Evolutionary conservation across 108 stramenopile species (phyloP), one percentile per base, ranked within the genome.

Genomic region (Mediolabrus comicus): DNA sequence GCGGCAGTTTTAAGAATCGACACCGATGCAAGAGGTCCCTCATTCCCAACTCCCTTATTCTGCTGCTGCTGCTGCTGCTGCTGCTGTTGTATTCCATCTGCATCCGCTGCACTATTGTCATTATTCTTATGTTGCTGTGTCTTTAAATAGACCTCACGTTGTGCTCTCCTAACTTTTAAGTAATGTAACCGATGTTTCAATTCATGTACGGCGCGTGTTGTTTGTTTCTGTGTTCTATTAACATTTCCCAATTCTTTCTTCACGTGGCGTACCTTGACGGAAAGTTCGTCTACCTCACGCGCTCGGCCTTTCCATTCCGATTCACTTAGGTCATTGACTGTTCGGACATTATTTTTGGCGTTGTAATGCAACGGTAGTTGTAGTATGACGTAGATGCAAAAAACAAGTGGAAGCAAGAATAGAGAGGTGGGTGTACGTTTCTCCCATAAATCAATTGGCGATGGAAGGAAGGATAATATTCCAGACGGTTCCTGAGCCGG

Each of bases 301-400:
- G 67, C 58, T 27, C 67, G 41, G 14, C 14, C 59, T 22, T 59
- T 22, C 72, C 64, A 65, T 39, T 74, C 57, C n/a, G 12, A 17
- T 19, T 33, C 26, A 22, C 34, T 62, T 0, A 62, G 62, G 16
- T 53, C 35, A 29, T 56, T 35, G 7, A 33, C 53, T 54, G 57
- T 26, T 17, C 34, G 31, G 26, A 61, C 34, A 6, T 60, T 53
- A 24, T 54, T 63, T 24, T 32, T 58, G 27, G 58, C 46, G 66
- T 75, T 68, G 60, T 62, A 68, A 49, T 75, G 61, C 1, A 75
- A 53, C 14, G 74, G 74, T 0, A 75, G 67, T 33, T 68, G 67
- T 6, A 75, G 54, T 43, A 75, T 14, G 22, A 68, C 31, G 54
- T 62, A 75, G 36, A 75, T 53, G 30, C 67, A 28, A n/a, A 67